Evolutionary conservation across 805 yeast species (phyloP), one percentile per base, ranked within the genome.

Genomic region (Nakazawaea populi): DNA sequence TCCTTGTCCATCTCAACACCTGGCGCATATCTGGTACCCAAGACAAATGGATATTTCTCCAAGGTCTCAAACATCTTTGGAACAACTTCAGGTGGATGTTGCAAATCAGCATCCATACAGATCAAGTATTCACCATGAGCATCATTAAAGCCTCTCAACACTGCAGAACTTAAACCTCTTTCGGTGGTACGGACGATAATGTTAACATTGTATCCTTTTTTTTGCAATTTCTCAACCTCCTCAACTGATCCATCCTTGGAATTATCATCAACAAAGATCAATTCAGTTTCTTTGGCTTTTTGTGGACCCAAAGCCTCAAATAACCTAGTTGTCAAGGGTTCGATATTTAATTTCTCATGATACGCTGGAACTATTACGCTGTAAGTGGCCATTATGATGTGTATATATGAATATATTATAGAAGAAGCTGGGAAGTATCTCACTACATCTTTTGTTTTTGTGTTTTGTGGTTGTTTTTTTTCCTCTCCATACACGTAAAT

Each of bases 101-200:
- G 78, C 49, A 75, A 65, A 60, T 75, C 80, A 28, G 80, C 80
- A 60, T 75, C 80, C 80, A 75, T 75, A 58, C 80, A 75, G 40
- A 75, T 65, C 51, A 75, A 55, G 55, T 74, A 72, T 46, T 72
- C 70, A 56, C 80, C 80, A 49, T 71, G 61, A 31, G 77, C 72
- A 47, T 72, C 79, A 43, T 64, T 56, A 59, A 75, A 75, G 12
- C 80, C 80, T 56, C 68, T 68, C 56, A 75, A 56, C 9, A 75
- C 80, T 32, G 80, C 80, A 43, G 78, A 73, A 27, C 77, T 72
- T 32, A 75, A 61, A 24, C 80, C 80, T 58, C 79, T 70, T 58
- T 75, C 80, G 4, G 65, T 69, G 27, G 79, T 75, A 62, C 80
- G 71, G 27, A 75, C 80, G 51, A 74, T 74, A 52, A 75, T 75